Evolutionary conservation across 805 yeast genomes (phyloP).

Genomic region (Blastobotrys mokoenaii): DNA sequence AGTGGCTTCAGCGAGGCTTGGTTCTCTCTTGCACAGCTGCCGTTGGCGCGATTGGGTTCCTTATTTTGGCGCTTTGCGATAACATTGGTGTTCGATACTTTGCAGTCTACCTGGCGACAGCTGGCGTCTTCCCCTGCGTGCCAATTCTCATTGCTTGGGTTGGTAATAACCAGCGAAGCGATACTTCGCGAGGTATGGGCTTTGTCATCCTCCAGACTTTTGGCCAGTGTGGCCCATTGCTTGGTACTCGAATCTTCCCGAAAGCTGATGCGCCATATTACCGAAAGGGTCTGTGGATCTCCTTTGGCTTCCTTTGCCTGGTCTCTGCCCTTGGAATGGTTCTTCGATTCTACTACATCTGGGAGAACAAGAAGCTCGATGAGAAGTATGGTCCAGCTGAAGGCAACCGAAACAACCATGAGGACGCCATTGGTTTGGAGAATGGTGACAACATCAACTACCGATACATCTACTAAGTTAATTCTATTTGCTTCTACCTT

Average conservation of each 20-base stretch:
- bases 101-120: constrained; percentile 22
- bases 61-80: constrained; percentile 20
- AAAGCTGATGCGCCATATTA: constrained; percentile 14
- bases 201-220: constrained; percentile 22
- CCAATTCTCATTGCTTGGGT: constrained; percentile 20
- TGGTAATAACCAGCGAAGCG: constrained; percentile 24
- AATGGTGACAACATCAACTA: constrained; percentile 11
- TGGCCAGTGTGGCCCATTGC: constrained; percentile 26
- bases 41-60: constrained; percentile 16
- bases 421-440: constrained; percentile 5
- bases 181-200: constrained; percentile 24
- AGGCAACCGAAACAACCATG: constrained; percentile 4
- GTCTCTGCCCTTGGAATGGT: constrained; percentile 11
- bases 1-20: constrained; percentile 21
- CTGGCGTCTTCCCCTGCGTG: constrained; percentile 20
- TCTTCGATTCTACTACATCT: constrained; percentile 9
- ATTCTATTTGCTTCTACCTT: not conserved
- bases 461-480: constrained; percentile 10
- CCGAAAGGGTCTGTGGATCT: constrained; percentile 17
- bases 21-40: constrained; percentile 10
- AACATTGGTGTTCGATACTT: constrained; percentile 21
- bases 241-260: constrained; percentile 24
- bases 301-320: constrained; percentile 13
- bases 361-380: constrained; percentile 14
- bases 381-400: constrained; percentile 11